A percentile compares a stretch with the other conserved stretches of the same genome.
Evolutionary conservation across 2,329 filamentous ascomycete species (phyloP).

Genomic region (Chalaropsis thielavioides): DNA sequence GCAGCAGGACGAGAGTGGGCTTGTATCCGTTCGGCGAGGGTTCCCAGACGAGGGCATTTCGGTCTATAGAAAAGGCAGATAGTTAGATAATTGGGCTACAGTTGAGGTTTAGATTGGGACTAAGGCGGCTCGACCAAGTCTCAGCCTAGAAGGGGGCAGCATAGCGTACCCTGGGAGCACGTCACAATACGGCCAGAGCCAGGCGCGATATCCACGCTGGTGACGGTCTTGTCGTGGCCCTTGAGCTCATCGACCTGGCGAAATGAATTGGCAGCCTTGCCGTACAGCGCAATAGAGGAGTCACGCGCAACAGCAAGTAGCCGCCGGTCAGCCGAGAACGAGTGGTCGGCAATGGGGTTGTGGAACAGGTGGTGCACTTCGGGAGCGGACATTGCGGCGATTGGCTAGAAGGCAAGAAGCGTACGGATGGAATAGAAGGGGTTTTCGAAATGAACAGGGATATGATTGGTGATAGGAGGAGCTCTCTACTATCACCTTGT

Average conservation of each 20-base stretch:
- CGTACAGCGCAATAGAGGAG: slow-evolving; percentile 78
- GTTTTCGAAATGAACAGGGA: neutral
- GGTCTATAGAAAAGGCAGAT: slow-evolving; percentile 42
- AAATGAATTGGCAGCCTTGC: slow-evolving; percentile 56
- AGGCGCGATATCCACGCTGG: slow-evolving; percentile 88
- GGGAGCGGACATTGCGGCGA: slow-evolving; percentile 54
- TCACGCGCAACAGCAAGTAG: slow-evolving; percentile 86
- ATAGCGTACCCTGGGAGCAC: slow-evolving; percentile 67
- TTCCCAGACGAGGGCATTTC: slow-evolving; percentile 97
- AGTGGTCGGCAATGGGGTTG: slow-evolving; percentile 90
- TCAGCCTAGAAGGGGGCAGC: slow-evolving; percentile 19
- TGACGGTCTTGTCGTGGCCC: slow-evolving; percentile 94
- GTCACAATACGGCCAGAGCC: slow-evolving; percentile 87
- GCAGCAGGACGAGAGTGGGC: slow-evolving; percentile 87
- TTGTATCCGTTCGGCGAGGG: slow-evolving; percentile 87
- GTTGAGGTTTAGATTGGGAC: neutral
- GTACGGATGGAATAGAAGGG: slow-evolving; percentile 19
- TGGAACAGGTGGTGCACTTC: slow-evolving; percentile 97
- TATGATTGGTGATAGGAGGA: slow-evolving; percentile 31
- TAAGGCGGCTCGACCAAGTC: neutral
- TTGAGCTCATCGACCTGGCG: slow-evolving; percentile 82
- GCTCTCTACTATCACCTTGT: slow-evolving; percentile 81
- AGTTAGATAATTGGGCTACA: neutral
- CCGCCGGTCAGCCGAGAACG: slow-evolving; percentile 82
- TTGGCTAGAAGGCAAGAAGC: slow-evolving; percentile 21